phyloP scores from a whole-genome alignment of 768 basidiomycete genomes.

The Serpula lacrymans region DNA sequence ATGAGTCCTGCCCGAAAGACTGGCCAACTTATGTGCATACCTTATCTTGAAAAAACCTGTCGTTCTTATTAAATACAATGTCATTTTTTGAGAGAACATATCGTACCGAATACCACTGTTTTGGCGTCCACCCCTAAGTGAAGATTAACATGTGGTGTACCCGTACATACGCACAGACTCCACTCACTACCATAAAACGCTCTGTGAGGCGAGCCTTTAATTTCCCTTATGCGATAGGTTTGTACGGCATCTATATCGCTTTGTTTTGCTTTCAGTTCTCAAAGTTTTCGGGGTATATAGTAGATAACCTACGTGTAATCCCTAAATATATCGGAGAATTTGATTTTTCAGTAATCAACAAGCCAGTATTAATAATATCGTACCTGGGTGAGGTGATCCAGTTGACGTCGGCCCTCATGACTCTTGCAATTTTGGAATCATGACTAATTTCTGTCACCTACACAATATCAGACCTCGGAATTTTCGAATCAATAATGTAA shows the following conservation, averaged over 20 bases:
- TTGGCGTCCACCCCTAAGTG: slow-evolving; percentile 55
- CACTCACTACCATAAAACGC: slow-evolving; percentile 73
- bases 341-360: not conserved
- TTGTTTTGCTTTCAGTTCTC: slow-evolving; percentile 3
- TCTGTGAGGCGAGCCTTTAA: slow-evolving; percentile 50
- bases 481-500: not conserved
- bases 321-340: slow-evolving; percentile 29
- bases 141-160: not conserved
- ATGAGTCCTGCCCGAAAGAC: not conserved
- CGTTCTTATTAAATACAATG: too few species aligned
- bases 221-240: slow-evolving; percentile 68
- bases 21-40: slow-evolving; percentile 35
- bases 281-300: not conserved
- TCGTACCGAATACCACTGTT: slow-evolving; percentile 72
- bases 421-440: slow-evolving; percentile 67
- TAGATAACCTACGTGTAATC: slow-evolving; percentile 66
- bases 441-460: slow-evolving; percentile 81
- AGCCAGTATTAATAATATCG: not conserved
- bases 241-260: slow-evolving; percentile 78
- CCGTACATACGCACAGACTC: slow-evolving; percentile 3
- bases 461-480: not conserved
- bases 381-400: slow-evolving; percentile 77
- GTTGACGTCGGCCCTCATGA: slow-evolving; percentile 73
- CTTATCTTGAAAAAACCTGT: slow-evolving; percentile 80
- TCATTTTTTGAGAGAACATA: not conserved